Percentiles rank a stretch among this genome's conserved stretches.
phyloP scores from a whole-genome alignment of 2,329 filamentous ascomycete genomes.

The Leptodontidium sp. region DNA sequence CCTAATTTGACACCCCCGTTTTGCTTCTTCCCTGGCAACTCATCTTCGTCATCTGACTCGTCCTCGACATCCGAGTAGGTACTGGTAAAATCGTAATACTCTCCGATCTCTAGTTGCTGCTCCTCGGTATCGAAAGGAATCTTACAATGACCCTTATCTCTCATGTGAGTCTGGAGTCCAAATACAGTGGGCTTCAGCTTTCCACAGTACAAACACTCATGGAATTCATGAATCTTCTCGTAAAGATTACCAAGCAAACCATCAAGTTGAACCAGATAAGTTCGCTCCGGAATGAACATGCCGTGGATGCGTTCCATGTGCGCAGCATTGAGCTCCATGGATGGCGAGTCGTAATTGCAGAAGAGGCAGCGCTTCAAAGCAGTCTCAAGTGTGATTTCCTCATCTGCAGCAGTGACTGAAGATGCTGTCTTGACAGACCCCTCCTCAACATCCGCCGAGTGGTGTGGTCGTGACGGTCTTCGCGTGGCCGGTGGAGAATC shows the following conservation, averaged over 20 bases:
- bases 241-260: conserved; percentile 82
- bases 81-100: conserved; percentile 96
- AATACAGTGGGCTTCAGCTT: conserved; percentile 80
- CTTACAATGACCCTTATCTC: conserved; percentile 95
- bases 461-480: conserved; percentile 40
- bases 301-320: conserved; percentile 95
- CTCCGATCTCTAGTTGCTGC: conserved; percentile 92
- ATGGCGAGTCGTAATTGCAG: conserved; percentile 87
- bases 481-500: conserved; percentile 41
- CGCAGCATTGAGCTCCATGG: conserved; percentile 75
- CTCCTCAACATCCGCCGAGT: conserved; percentile 35
- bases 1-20: conserved; percentile 75
- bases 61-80: conserved; percentile 87
- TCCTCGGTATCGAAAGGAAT: conserved; percentile 89
- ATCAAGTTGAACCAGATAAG: conserved; percentile 83
- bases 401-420: conserved; percentile 46
- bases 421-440: conserved; percentile 39
- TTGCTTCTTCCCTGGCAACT: conserved; percentile 56
- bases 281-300: conserved; percentile 93
- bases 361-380: conserved; percentile 74
- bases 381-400: conserved; percentile 52
- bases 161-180: conserved; percentile 95
- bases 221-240: conserved; percentile 78
- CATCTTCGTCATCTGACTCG: conserved; percentile 65
- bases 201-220: conserved; percentile 89